Percentiles rank a stretch among this genome's conserved stretches.
Evolutionary conservation across 306 rosid genomes (phyloP).

Genomic region (Cajanus cajan): DNA sequence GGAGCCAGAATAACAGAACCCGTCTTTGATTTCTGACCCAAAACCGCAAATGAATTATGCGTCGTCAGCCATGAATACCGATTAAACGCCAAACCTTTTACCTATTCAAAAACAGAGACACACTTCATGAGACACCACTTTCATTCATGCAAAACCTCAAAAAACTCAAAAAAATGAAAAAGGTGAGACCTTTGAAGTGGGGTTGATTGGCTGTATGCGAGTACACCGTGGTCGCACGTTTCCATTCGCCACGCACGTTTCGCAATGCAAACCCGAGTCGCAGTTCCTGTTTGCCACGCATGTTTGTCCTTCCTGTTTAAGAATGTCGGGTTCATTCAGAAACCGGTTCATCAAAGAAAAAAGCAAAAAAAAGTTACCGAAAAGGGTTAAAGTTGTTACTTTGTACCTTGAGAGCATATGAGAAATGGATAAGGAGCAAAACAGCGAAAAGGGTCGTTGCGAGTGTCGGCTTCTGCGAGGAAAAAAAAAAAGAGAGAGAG

Average conservation of each 20-base stretch:
- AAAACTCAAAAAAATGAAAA: neutral
- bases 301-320: constrained; percentile 58
- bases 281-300: constrained; percentile 61
- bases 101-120: constrained; percentile 41
- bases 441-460: constrained; percentile 37
- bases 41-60: constrained; percentile 73
- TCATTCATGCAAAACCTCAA: neutral
- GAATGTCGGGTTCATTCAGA: neutral
- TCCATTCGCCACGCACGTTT: constrained; percentile 73
- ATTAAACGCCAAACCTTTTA: constrained; percentile 73
- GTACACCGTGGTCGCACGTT: constrained; percentile 78
- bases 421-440: constrained; percentile 39
- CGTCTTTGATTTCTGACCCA: constrained; percentile 69
- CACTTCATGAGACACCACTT: neutral
- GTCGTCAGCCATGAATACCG: constrained; percentile 88
- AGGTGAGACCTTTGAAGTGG: constrained; percentile 52
- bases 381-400: neutral
- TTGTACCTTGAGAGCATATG: constrained; percentile 66
- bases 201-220: constrained; percentile 66
- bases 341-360: neutral
- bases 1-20: constrained; percentile 66
- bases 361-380: neutral
- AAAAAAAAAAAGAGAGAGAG: neutral
- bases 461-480: constrained; percentile 42
- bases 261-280: constrained; percentile 75